phyloP scores from a whole-genome alignment of 73 alveolate species.

The Tetrahymena thermophila region DNA sequence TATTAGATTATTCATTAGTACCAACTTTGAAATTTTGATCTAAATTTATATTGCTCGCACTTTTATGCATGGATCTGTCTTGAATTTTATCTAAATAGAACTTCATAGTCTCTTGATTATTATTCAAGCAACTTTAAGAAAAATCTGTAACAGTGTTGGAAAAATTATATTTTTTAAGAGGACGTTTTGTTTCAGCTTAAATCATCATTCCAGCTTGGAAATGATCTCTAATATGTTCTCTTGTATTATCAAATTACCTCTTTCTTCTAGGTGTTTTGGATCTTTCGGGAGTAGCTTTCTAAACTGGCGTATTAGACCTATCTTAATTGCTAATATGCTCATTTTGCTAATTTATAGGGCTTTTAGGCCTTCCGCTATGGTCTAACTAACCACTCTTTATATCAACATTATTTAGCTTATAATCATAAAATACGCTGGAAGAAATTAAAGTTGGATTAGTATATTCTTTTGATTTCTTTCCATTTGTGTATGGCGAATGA shows the following conservation, averaged over 20 bases:
- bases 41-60: neutral
- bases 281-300: neutral
- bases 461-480: neutral
- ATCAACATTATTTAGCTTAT: neutral
- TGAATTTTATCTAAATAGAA: neutral
- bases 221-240: neutral
- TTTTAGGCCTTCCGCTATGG: neutral
- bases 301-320: neutral
- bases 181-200: neutral
- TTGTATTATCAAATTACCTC: neutral
- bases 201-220: neutral
- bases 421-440: neutral
- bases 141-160: neutral
- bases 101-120: neutral
- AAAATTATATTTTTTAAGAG: neutral
- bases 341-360: neutral
- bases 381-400: neutral
- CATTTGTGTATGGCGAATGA: neutral
- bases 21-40: neutral
- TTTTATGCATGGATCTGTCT: neutral
- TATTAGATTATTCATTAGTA: neutral
- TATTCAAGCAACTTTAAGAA: neutral
- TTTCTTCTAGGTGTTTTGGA: neutral
- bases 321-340: neutral
- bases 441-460: neutral